Conservation (phyloP, 768 basidiomycete species). For the Trametes punicea region DNA sequence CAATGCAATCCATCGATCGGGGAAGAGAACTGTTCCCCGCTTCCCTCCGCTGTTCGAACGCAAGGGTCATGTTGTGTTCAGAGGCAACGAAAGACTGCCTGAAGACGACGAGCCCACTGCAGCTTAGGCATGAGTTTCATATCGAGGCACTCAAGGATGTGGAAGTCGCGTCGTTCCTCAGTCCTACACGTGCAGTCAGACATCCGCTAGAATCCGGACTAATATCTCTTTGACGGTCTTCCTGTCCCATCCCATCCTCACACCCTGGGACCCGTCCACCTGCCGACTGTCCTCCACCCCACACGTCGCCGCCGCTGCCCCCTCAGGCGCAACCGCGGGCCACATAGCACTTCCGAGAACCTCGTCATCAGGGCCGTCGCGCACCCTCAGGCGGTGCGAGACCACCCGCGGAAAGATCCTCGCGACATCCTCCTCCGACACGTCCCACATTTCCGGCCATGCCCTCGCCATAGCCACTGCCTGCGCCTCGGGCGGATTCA, state of each 20-base stretch:
- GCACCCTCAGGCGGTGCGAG: constrained; percentile 69
- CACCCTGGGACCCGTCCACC: not conserved
- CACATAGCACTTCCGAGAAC: constrained; percentile 60
- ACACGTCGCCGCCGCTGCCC: constrained; percentile 10
- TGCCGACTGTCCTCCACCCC: constrained; percentile 6
- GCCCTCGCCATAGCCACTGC: constrained; percentile 18
- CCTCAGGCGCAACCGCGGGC: constrained; percentile 40
- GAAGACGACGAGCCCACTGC: not conserved
- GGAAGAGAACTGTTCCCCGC: constrained; percentile 28
- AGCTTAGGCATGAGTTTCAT: too few relatives aligned
- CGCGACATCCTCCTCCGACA: constrained; percentile 73
- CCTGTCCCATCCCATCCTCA: constrained; percentile 35
- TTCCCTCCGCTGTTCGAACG: constrained; percentile 60
- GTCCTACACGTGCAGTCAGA: constrained; percentile 27
- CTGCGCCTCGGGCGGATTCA: constrained; percentile 9
- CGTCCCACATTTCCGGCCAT: constrained; percentile 39
- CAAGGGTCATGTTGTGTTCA: constrained; percentile 62
- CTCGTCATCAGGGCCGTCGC: constrained; percentile 69
- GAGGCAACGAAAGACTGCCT: constrained; percentile 51
- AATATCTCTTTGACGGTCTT: constrained; percentile 65
- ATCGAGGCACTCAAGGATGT: too few relatives aligned
- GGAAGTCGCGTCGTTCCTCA: too few relatives aligned
- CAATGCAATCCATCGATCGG: constrained; percentile 16
- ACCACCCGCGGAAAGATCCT: constrained; percentile 70
- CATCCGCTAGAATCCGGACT: constrained; percentile 53